Conservation (phyloP, 2,329 filamentous ascomycete species). For the Diplodia scrobiculata region DNA sequence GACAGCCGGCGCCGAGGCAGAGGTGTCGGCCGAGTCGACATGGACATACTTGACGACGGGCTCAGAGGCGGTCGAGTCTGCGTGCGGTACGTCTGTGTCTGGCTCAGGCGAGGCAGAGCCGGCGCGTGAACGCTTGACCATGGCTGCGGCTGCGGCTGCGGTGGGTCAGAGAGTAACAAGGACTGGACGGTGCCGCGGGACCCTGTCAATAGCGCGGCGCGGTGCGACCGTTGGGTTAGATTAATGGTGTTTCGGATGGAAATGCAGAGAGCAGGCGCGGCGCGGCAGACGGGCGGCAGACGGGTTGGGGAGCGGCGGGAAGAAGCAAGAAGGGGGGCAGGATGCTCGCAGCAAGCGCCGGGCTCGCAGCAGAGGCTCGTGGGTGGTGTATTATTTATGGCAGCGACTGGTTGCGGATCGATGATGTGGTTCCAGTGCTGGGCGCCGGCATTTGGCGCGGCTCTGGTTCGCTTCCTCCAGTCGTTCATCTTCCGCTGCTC, state of each 20-base stretch:
- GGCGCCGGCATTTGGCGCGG: constrained; percentile 6
- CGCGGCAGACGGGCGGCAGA: not conserved
- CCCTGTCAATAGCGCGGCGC: constrained; percentile 19
- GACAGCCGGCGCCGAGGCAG: constrained; percentile 43
- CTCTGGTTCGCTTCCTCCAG: constrained; percentile 24
- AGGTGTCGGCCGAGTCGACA: constrained; percentile 34
- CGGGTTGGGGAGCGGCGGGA: not conserved
- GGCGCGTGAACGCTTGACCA: constrained; percentile 64
- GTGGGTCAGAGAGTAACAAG: constrained; percentile 17
- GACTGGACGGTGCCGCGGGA: constrained; percentile 1
- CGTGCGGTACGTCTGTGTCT: constrained; percentile 7
- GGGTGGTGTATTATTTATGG: too few relatives aligned
- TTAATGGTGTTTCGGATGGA: constrained; percentile 23
- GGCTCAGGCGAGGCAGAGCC: constrained; percentile 48
- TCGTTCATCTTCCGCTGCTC: constrained; percentile 16
- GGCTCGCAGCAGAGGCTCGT: not conserved
- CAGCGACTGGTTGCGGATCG: not conserved
- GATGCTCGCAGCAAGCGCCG: constrained; percentile 5
- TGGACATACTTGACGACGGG: constrained; percentile 59
- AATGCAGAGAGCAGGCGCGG: not conserved
- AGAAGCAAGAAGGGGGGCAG: not conserved
- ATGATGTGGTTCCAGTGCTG: constrained; percentile 4
- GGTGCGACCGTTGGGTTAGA: constrained; percentile 18
- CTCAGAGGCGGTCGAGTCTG: constrained; percentile 19
- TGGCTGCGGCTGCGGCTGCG: constrained; percentile 45